phyloP scores from a whole-genome alignment of 805 yeast species.

The Yamadazyma olivae region DNA sequence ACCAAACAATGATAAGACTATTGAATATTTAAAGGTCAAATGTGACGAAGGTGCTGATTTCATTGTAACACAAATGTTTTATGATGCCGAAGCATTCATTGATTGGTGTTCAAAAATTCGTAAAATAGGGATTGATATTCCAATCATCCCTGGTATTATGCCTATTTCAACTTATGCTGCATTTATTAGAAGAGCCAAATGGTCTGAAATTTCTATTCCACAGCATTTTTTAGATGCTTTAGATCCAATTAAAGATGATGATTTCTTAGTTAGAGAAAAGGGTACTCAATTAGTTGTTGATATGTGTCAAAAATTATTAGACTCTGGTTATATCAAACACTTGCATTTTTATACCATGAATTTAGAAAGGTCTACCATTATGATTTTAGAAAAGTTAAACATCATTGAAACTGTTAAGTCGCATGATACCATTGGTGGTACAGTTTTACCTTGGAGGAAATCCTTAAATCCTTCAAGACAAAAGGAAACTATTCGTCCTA shows the following conservation, averaged over 20 bases:
- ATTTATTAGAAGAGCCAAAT: conserved; percentile 86
- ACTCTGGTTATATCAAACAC: conserved; percentile 74
- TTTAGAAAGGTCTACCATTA: conserved; percentile 83
- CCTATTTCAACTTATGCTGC: conserved; percentile 95
- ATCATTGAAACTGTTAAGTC: conserved; percentile 46
- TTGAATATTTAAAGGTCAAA: conserved; percentile 74
- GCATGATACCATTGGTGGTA: conserved; percentile 38
- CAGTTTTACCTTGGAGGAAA: conserved; percentile 81
- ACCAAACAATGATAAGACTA: conserved; percentile 42
- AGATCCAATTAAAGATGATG: conserved; percentile 87
- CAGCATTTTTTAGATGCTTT: conserved; percentile 62
- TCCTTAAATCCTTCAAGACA: conserved; percentile 78
- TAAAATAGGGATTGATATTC: conserved; percentile 70
- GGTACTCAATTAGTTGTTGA: conserved; percentile 82
- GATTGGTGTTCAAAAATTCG: conserved; percentile 75
- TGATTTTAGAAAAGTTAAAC: conserved; percentile 76
- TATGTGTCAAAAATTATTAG: conserved; percentile 73
- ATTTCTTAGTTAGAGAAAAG: conserved; percentile 75
- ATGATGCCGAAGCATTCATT: conserved; percentile 84
- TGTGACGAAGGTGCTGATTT: conserved; percentile 94
- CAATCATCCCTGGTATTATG: conserved; percentile 97
- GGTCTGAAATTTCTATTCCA: conserved; percentile 89
- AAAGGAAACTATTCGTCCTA: conserved; percentile 85
- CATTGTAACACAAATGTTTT: conserved; percentile 95
- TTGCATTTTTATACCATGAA: conserved; percentile 98